Percentiles rank a stretch among this genome's conserved stretches.
Conservation (phyloP, 2,329 filamentous ascomycete genomes). For the Hysterium pulicare region DNA sequence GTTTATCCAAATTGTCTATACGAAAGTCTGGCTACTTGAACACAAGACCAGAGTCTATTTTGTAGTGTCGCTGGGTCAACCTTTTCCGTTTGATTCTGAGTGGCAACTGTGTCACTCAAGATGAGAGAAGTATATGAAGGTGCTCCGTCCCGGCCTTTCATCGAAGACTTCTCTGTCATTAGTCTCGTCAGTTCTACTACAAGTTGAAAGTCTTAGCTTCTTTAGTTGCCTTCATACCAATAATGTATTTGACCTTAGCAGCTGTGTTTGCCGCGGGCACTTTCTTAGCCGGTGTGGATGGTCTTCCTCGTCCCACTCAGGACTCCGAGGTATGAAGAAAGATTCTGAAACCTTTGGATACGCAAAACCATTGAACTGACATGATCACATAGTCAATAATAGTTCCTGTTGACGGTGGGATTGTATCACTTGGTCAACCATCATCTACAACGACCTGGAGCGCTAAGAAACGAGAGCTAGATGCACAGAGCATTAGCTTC, state of each 20-base stretch:
- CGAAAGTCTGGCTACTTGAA: constrained; percentile 3
- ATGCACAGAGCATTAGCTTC: background rate
- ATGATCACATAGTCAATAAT: background rate
- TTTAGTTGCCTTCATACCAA: too few species aligned
- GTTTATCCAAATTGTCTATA: constrained; percentile 4
- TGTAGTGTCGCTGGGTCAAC: too few species aligned
- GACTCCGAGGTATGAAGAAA: background rate
- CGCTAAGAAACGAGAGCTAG: background rate
- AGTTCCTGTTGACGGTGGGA: background rate
- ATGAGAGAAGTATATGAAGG: constrained; percentile 1
- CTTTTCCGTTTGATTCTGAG: background rate
- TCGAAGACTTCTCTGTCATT: background rate
- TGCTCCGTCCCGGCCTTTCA: background rate
- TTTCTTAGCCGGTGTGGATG: background rate
- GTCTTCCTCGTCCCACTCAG: background rate
- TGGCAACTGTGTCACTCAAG: background rate
- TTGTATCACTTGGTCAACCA: background rate
- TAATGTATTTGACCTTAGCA: background rate
- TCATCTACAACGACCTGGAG: background rate
- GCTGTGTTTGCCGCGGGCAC: background rate
- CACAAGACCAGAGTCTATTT: too few species aligned
- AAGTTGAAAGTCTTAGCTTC: too few species aligned
- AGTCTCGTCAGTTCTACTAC: background rate
- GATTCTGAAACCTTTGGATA: background rate
- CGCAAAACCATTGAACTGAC: background rate